A percentile compares a stretch with the other conserved stretches of the same genome.
These are phyloP conservation scores for Taiozyma sp. DNA, from an alignment of 1,139 yeast species.

Conservation along the genomic window DNA sequence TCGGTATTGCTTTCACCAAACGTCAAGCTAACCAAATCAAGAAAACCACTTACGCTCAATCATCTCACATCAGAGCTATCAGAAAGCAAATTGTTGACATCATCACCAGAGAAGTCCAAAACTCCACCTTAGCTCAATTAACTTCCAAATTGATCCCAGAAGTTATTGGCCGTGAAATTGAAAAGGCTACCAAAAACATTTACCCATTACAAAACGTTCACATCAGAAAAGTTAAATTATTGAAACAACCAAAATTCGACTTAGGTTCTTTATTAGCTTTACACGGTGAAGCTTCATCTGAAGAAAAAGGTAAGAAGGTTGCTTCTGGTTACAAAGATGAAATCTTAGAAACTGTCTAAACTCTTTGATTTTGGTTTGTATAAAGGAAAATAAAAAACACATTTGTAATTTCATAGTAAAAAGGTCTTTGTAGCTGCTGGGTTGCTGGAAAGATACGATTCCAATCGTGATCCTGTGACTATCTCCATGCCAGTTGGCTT, in stretches of 20 bases:
- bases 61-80: slow-evolving; percentile 79
- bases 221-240: slow-evolving; percentile 87
- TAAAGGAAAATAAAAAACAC: slow-evolving; percentile 11
- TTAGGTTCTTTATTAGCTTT: slow-evolving; percentile 82
- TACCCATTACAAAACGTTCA: slow-evolving; percentile 89
- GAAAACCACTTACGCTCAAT: slow-evolving; percentile 89
- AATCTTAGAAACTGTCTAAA: slow-evolving; percentile 77
- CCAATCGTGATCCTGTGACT: no score
- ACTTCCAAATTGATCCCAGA: slow-evolving; percentile 87
- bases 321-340: slow-evolving; percentile 86
- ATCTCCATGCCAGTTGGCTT: no score
- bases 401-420: slow-evolving; percentile 16
- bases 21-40: slow-evolving; percentile 85
- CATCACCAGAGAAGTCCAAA: slow-evolving; percentile 79
- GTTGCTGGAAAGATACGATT: neutral
- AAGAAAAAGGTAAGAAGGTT: slow-evolving; percentile 90
- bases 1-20: slow-evolving; percentile 91
- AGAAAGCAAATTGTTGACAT: slow-evolving; percentile 86
- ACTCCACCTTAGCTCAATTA: slow-evolving; percentile 82
- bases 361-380: slow-evolving; percentile 1
- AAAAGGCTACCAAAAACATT: slow-evolving; percentile 77
- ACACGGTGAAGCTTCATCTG: slow-evolving; percentile 83
- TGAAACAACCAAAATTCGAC: slow-evolving; percentile 89
- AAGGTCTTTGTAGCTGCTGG: neutral
- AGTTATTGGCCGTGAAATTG: slow-evolving; percentile 87